Evolutionary conservation across 1,284 basidiomycete genomes (phyloP), one percentile per base, ranked within the genome.

Genomic region (Takashimella tepidaria): DNA sequence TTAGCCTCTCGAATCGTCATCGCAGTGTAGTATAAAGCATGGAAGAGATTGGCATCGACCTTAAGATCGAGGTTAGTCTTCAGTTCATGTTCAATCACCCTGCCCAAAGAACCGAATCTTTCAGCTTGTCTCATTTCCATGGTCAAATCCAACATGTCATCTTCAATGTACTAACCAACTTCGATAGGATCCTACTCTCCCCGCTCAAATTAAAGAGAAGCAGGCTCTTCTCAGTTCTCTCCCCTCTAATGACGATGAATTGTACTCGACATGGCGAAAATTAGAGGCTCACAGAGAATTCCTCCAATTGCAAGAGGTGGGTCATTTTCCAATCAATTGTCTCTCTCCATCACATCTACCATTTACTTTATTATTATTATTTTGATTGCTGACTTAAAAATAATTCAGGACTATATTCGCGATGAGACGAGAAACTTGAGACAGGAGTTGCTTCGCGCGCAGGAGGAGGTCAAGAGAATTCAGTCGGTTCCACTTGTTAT

Each of bases 401-500:
- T 49, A 16, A 23, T 55, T 4, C 56, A 77, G 75, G 75, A 89
- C 74, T 99, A 99, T 74, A 97, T 99, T 76, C 97, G 98, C 72
- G 96, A 99, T 67, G 96, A 99, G 76, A 95, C 98, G 70, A 88
- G 90, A 23, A 98, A 98, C 74, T 83, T 99, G 55, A 96, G 98
- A 75, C 86, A 95, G 55, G 96, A 99, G 77, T 86, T 98, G 55
- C 88, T 98, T 61, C 88, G 96, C 56, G 96, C 96, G 1, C 95
- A 98, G 70, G 96, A 99, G 76, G 96, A 99, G 79, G 96, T 99
- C 66, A 98, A 98, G 79, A 88, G 96, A 53, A 99, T 99, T 71
- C 93, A 99, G 78, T 92, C 90, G 47, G 96, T 98, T 3, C 96
- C 96, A 0, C 85, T 99, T n/a, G 96, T 99, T 68, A 99, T 99